phyloP scores from a whole-genome alignment of 805 yeast genomes.

The Grigorovia yakushimaensis region DNA sequence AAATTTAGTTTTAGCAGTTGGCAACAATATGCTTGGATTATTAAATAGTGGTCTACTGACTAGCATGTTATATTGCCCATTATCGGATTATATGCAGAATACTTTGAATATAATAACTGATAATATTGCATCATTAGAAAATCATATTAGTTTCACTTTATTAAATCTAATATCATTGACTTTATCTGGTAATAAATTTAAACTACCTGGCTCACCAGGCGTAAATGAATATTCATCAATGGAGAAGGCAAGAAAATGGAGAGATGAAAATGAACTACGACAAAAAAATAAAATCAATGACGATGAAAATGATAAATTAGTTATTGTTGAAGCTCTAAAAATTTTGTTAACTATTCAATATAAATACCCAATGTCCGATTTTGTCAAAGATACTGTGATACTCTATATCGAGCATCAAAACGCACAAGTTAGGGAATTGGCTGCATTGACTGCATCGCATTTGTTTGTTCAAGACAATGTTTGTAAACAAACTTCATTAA shows the following conservation, averaged over 20 bases:
- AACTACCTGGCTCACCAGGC: slow-evolving; percentile 80
- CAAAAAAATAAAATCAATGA: slow-evolving; percentile 41
- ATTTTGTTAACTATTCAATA: slow-evolving; percentile 67
- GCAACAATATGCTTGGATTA: slow-evolving; percentile 79
- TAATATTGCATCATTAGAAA: slow-evolving; percentile 67
- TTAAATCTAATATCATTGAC: slow-evolving; percentile 62
- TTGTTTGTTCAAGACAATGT: slow-evolving; percentile 71
- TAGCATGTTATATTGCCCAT: slow-evolving; percentile 66
- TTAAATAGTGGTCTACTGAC: slow-evolving; percentile 69
- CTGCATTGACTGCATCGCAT: slow-evolving; percentile 71
- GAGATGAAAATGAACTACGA: slow-evolving; percentile 59
- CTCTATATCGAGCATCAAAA: slow-evolving; percentile 69
- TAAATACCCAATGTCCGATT: slow-evolving; percentile 67
- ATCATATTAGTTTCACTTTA: slow-evolving; percentile 56
- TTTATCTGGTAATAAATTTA: slow-evolving; percentile 66
- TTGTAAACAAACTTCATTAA: slow-evolving; percentile 68
- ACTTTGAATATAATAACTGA: slow-evolving; percentile 57
- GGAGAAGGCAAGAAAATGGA: slow-evolving; percentile 58
- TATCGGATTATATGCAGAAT: slow-evolving; percentile 64
- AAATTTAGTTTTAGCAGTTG: slow-evolving; percentile 73
- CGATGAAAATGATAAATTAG: slow-evolving; percentile 36
- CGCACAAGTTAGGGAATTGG: slow-evolving; percentile 66
- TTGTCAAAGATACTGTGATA: slow-evolving; percentile 71
- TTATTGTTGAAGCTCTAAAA: slow-evolving; percentile 68
- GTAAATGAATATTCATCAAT: slow-evolving; percentile 47